A percentile compares a stretch with the other conserved stretches of the same genome.
Evolutionary conservation across 1,139 yeast genomes (phyloP).

Genomic region (Suhomyces terraborum): DNA sequence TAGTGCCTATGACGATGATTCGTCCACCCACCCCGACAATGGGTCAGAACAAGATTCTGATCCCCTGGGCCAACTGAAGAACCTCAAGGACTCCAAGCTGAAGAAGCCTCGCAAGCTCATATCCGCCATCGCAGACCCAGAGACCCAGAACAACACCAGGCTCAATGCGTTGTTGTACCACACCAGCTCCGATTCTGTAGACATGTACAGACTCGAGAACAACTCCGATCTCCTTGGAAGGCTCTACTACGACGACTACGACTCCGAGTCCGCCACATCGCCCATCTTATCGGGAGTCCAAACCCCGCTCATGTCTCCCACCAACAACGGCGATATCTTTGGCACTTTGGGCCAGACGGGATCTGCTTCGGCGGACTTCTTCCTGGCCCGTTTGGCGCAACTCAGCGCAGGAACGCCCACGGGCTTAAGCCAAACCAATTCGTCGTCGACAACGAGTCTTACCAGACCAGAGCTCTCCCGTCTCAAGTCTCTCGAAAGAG

Average conservation of each 20-base stretch:
- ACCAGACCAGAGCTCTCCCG: conserved; percentile 6
- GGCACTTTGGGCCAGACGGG: conserved; percentile 8
- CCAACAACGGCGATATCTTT: conserved; percentile 18
- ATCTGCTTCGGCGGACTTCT: conserved; percentile 12
- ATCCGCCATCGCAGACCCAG: conserved; percentile 20
- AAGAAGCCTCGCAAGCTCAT: conserved; percentile 7
- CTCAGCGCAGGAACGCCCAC: conserved; percentile 4
- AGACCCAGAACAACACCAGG: conserved; percentile 42
- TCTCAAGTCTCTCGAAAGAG: conserved; percentile 24
- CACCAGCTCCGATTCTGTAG: conserved; percentile 44
- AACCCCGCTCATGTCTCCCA: conserved; percentile 21
- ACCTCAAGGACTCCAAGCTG: conserved; percentile 5
- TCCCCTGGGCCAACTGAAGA: neutral
- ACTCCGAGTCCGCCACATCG: conserved; percentile 33
- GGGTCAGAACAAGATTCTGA: too few relatives aligned
- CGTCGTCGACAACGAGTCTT: conserved; percentile 7
- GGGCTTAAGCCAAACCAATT: conserved; percentile 6
- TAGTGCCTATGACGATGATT: neutral
- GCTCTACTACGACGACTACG: conserved; percentile 48
- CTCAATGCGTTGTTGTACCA: conserved; percentile 45
- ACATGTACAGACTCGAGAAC: conserved; percentile 41
- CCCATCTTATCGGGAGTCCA: conserved; percentile 23
- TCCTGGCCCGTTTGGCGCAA: conserved; percentile 15
- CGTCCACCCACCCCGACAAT: neutral
- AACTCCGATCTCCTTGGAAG: conserved; percentile 47